Percentiles rank a stretch among this genome's conserved stretches.
phyloP scores from a whole-genome alignment of 345 rosid genomes.

The Moringa oleifera region DNA sequence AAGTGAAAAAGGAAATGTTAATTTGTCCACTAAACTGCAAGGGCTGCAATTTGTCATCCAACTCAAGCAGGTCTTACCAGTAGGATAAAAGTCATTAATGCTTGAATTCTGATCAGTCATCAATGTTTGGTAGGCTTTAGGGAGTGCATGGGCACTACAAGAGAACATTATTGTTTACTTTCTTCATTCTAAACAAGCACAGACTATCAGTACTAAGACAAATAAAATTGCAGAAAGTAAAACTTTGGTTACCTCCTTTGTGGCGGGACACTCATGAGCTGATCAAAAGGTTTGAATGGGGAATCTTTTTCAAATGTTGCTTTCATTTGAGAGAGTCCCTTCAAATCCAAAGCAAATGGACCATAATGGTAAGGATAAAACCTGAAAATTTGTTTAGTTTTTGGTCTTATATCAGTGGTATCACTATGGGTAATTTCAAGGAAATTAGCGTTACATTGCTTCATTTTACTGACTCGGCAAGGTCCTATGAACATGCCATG shows the following conservation, averaged over 20 bases:
- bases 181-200: background rate
- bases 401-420: background rate
- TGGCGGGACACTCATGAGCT: conserved; percentile 22
- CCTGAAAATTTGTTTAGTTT: conserved; percentile 4
- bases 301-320: conserved; percentile 16
- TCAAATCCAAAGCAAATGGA: conserved; percentile 24
- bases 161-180: background rate
- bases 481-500: conserved; percentile 16
- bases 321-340: conserved; percentile 16
- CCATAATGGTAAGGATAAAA: conserved; percentile 23
- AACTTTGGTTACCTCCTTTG: conserved; percentile 14
- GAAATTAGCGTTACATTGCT: background rate
- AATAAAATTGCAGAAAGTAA: background rate
- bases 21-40: no score
- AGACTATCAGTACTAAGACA: background rate
- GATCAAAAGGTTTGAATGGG: conserved; percentile 23
- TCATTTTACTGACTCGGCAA: background rate
- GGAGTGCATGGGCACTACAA: conserved; percentile 25
- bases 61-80: conserved; percentile 7
- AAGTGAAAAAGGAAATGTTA: no score
- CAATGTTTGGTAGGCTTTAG: conserved; percentile 11
- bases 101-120: conserved; percentile 14
- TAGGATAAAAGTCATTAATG: conserved; percentile 24
- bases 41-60: no score
- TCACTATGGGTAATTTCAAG: background rate